Conservation (phyloP, 148 eudicot genomes). For the Suaeda aralocaspica region DNA sequence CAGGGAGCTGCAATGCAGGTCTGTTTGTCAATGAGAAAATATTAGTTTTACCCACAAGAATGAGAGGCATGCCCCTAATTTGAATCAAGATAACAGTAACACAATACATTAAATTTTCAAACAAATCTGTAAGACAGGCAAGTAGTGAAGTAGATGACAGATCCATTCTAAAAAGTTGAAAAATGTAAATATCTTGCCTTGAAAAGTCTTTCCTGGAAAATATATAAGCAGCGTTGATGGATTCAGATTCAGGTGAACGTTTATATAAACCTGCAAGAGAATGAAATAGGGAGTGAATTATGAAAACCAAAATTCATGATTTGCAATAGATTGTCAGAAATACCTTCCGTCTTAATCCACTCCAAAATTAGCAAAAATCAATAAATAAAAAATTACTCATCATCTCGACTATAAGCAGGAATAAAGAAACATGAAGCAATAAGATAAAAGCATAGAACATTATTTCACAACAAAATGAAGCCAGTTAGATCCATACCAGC, state of each 20-base stretch:
- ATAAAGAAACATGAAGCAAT: too few species aligned
- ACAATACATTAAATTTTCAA: not conserved
- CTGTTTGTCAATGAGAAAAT: constrained; percentile 36
- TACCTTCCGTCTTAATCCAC: too few species aligned
- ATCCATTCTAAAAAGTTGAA: not conserved
- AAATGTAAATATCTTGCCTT: constrained; percentile 42
- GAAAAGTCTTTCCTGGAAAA: constrained; percentile 88
- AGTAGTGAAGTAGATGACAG: not conserved
- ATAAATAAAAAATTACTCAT: not conserved
- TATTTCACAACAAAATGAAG: constrained; percentile 8
- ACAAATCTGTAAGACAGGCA: not conserved
- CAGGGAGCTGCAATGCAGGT: constrained; percentile 92
- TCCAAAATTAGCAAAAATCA: not conserved
- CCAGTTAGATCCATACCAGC: constrained; percentile 57
- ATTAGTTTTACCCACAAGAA: not conserved
- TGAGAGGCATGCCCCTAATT: not conserved
- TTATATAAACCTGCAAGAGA: constrained; percentile 68
- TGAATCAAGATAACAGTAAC: not conserved
- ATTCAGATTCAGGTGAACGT: constrained; percentile 56
- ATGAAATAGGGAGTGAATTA: not conserved
- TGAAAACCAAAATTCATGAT: not conserved
- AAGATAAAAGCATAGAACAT: not conserved
- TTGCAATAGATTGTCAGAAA: not conserved
- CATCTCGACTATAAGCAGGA: too few species aligned
- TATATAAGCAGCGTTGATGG: constrained; percentile 72